phyloP scores from a whole-genome alignment of 2,329 filamentous ascomycete species.

The Pestalotiopsis fici region DNA sequence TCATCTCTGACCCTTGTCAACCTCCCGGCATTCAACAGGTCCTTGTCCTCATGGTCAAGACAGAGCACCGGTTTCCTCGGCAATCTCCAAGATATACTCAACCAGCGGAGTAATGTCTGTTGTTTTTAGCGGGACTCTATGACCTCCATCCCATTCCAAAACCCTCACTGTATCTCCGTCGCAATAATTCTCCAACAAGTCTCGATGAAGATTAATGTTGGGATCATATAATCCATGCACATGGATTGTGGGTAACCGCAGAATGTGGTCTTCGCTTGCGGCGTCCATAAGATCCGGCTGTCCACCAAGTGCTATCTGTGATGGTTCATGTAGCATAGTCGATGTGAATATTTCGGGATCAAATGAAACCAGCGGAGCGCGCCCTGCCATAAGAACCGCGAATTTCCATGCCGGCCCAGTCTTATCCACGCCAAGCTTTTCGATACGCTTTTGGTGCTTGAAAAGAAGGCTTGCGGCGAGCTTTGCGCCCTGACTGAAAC shows the following conservation, averaged over 20 bases:
- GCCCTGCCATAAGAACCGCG: constrained; percentile 62
- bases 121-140: constrained; percentile 70
- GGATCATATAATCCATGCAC: constrained; percentile 66
- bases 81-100: constrained; percentile 51
- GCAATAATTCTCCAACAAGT: constrained; percentile 61
- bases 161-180: constrained; percentile 52
- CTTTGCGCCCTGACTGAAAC: constrained; percentile 70
- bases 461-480: constrained; percentile 60
- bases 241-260: constrained; percentile 64
- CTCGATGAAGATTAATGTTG: constrained; percentile 59
- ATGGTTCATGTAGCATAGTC: constrained; percentile 24
- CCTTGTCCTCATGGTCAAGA: not conserved
- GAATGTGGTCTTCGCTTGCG: constrained; percentile 40
- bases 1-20: no score
- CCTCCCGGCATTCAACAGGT: no score
- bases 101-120: constrained; percentile 63
- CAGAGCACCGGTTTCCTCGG: constrained; percentile 43
- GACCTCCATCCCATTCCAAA: constrained; percentile 73
- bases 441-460: constrained; percentile 58
- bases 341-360: constrained; percentile 34
- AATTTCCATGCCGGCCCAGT: constrained; percentile 50
- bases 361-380: constrained; percentile 59
- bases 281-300: constrained; percentile 42
- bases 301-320: constrained; percentile 39
- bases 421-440: constrained; percentile 29